Percentiles rank a stretch among this genome's conserved stretches.
phyloP scores from a whole-genome alignment of 768 basidiomycete genomes.

The Pisolithus albus region DNA sequence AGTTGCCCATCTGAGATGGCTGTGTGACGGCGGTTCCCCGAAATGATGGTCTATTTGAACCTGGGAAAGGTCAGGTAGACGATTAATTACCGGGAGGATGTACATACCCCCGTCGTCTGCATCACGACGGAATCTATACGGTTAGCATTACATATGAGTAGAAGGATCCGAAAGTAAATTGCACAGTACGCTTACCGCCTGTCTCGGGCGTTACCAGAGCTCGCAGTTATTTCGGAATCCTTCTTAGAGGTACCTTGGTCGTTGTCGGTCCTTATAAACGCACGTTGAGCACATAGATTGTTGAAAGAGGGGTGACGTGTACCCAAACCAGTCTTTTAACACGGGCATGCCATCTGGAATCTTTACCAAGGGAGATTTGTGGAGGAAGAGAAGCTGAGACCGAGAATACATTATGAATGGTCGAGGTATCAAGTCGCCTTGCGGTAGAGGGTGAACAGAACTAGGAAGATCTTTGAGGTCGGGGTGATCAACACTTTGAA shows the following conservation, averaged over 20 bases:
- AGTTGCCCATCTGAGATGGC: slow-evolving; percentile 90
- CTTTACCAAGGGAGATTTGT: slow-evolving; percentile 69
- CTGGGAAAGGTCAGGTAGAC: slow-evolving; percentile 26
- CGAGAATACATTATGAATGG: slow-evolving; percentile 65
- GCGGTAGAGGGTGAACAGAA: slow-evolving; percentile 9
- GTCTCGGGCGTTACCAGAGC: slow-evolving; percentile 52
- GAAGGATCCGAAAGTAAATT: not conserved
- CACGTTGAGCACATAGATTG: slow-evolving; percentile 17
- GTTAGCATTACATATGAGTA: slow-evolving; percentile 7
- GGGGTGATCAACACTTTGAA: slow-evolving; percentile 15
- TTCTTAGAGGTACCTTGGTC: slow-evolving; percentile 40
- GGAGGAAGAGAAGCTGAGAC: slow-evolving; percentile 57
- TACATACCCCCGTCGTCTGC: slow-evolving; percentile 62
- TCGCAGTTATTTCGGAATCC: slow-evolving; percentile 52
- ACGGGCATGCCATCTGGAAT: slow-evolving; percentile 71
- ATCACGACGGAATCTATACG: slow-evolving; percentile 64
- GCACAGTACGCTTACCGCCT: slow-evolving; percentile 44
- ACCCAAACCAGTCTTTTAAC: slow-evolving; percentile 89
- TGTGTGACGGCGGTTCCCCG: slow-evolving; percentile 59
- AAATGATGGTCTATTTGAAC: slow-evolving; percentile 58
- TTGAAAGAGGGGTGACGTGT: slow-evolving; percentile 22
- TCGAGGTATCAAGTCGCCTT: slow-evolving; percentile 22
- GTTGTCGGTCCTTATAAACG: slow-evolving; percentile 40
- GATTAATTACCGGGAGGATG: slow-evolving; percentile 2
- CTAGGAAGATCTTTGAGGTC: slow-evolving; percentile 12